Conservation (phyloP, 805 yeast species). For the Candida germanica region DNA sequence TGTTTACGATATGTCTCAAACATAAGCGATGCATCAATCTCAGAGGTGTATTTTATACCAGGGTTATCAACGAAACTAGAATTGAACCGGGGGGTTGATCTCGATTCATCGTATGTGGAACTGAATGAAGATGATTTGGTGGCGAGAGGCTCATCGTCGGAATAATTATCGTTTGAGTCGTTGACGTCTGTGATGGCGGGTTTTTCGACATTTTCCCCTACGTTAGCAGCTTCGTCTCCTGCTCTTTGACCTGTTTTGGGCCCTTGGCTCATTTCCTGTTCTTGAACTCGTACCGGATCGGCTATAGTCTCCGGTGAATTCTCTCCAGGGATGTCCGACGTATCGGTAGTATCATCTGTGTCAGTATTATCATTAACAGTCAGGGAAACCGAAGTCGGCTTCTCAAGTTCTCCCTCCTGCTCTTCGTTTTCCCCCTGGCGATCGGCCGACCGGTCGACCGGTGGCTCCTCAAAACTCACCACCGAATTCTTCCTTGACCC, state of each 20-base stretch:
- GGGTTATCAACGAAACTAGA: conserved; percentile 6
- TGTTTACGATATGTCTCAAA: conserved; percentile 20
- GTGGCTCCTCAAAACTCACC: conserved; percentile 50
- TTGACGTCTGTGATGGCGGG: neutral
- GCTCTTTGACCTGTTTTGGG: too few relatives aligned
- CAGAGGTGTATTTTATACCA: conserved; percentile 9
- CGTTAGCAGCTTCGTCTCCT: neutral
- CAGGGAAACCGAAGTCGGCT: neutral
- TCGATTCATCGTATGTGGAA: conserved; percentile 2
- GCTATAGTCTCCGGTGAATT: neutral
- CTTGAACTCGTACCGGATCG: too few relatives aligned
- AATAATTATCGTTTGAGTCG: neutral
- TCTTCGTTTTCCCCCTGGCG: conserved; percentile 1
- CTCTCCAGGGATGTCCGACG: neutral
- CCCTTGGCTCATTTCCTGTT: too few relatives aligned
- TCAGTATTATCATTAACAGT: too few relatives aligned
- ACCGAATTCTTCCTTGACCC: conserved; percentile 45
- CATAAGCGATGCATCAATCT: conserved; percentile 29
- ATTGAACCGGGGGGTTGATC: conserved; percentile 2
- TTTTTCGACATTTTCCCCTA: neutral
- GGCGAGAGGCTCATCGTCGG: too few relatives aligned
- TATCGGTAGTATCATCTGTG: neutral
- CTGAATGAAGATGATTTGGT: conserved; percentile 4
- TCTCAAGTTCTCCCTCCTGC: neutral
- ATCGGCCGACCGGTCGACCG: conserved; percentile 28